Evolutionary conservation across 257 asterid genomes (phyloP), one percentile per base, ranked within the genome.

Genomic region (Solanum pimpinellifolium): DNA sequence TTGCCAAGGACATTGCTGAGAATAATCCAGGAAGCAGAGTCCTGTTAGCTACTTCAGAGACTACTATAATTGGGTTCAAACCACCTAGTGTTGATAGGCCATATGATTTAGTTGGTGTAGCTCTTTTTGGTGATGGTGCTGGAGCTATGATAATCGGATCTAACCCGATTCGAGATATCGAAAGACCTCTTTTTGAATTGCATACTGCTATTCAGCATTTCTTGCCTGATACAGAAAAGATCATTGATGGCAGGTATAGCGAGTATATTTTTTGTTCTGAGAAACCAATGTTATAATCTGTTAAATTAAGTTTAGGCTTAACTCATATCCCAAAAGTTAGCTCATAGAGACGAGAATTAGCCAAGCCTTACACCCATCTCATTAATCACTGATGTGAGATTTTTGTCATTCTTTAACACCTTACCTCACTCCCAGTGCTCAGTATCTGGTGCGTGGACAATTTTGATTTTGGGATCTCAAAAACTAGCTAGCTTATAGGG

Each of bases 111-210:
- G 98, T 97, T 0, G 99, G 99, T 0, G 99, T 95, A 2, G 99
- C 99, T 9, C 88, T 97, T 52, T 96, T 97, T 65, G 99, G 99
- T 0, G 99, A 97, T 46, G 99, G 99, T 27, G 98, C 98, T 2
- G 98, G 98, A 31, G 98, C 98, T 3, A 92, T 93, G 93, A 90
- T 96, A 7, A 86, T 96, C 0, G 98, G 98, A 0, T 70, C 95
- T 2, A 65, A 80, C 9, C 98, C 98, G 8, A 37, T 70, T 25
- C 76, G 66, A 1, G 84, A 27, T 1, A 60, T 35, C 0, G 98
- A 96, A 66, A 90, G 3, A 9, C 97, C 99, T 56, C 92, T 95
- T 7, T 95, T 97, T 66, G 98, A 95, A 62, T 90, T 97, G 66
- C 95, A 97, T 66, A 91, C 95, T 2, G 92, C 99, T 4, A 84